These are phyloP conservation scores for Sungouiozyma ichnusensis DNA, from an alignment of 805 yeast genomes.

Conservation along the genomic window DNA sequence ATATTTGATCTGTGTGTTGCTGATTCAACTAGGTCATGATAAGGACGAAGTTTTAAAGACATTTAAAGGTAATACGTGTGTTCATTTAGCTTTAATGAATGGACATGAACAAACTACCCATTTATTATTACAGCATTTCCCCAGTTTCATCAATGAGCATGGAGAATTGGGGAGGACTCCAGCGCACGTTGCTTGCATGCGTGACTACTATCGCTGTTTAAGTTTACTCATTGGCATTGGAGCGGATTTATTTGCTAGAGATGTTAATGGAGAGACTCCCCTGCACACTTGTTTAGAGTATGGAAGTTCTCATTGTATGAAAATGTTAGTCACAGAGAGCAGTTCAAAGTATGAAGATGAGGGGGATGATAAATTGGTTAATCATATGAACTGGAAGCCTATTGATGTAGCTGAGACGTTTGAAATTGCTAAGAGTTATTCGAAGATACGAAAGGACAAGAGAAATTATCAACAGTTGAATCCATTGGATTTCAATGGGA, in stretches of 20 bases:
- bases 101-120: slow-evolving; percentile 68
- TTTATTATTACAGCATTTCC: slow-evolving; percentile 56
- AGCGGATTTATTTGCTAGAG: slow-evolving; percentile 64
- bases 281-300: slow-evolving; percentile 72
- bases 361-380: slow-evolving; percentile 40
- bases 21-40: slow-evolving; percentile 50
- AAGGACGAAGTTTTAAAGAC: slow-evolving; percentile 39
- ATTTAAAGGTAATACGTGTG: slow-evolving; percentile 50
- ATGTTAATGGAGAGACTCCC: slow-evolving; percentile 70
- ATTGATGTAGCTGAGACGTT: slow-evolving; percentile 47
- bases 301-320: slow-evolving; percentile 50
- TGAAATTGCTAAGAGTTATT: slow-evolving; percentile 38
- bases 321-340: slow-evolving; percentile 36
- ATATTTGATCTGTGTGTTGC: slow-evolving; percentile 51
- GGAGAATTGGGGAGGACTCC: slow-evolving; percentile 47
- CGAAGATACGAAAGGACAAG: slow-evolving; percentile 20
- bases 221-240: slow-evolving; percentile 60
- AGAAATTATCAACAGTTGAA: slow-evolving; percentile 6
- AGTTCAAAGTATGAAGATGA: slow-evolving; percentile 30
- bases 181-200: slow-evolving; percentile 54
- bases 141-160: slow-evolving; percentile 39
- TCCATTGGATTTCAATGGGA: slow-evolving; percentile 2
- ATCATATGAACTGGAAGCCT: slow-evolving; percentile 51
- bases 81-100: slow-evolving; percentile 57
- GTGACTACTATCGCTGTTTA: slow-evolving; percentile 53